Evolutionary conservation across 108 stramenopile genomes (phyloP).

Genomic region (Phaeodactylum tricornutum): DNA sequence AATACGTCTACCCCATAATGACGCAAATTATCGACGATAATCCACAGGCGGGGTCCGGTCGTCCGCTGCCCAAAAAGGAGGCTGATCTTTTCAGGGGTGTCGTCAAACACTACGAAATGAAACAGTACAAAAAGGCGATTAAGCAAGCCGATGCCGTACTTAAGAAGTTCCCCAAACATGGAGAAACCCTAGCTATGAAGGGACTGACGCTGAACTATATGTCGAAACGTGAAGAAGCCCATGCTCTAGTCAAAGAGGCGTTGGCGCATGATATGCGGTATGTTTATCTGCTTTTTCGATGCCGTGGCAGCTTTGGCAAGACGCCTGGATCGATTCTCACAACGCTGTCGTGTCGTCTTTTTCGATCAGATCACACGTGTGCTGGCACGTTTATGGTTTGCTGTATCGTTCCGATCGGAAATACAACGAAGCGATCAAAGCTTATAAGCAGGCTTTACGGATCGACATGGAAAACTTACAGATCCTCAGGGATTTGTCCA

Average conservation of each 20-base stretch:
- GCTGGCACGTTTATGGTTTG: slow-evolving; percentile 99
- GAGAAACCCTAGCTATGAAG: slow-evolving; percentile 97
- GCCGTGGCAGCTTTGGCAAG: background rate
- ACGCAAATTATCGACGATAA: slow-evolving; percentile 19
- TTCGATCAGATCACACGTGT: slow-evolving; percentile 80
- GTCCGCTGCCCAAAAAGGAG: slow-evolving; percentile 91
- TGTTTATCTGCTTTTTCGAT: slow-evolving; percentile 10
- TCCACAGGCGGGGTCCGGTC: slow-evolving; percentile 59
- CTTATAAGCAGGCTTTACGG: slow-evolving; percentile 94
- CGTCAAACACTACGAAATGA: slow-evolving; percentile 89
- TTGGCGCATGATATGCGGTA: slow-evolving; percentile 88
- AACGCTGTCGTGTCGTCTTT: background rate
- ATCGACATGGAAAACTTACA: slow-evolving; percentile 88
- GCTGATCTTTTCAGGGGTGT: slow-evolving; percentile 84
- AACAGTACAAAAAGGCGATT: slow-evolving; percentile 97
- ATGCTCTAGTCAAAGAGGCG: slow-evolving; percentile 86
- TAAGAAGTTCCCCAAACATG: slow-evolving; percentile 93
- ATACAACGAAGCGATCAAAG: slow-evolving; percentile 96
- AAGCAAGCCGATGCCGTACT: slow-evolving; percentile 88
- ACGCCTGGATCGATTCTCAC: background rate
- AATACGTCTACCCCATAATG: no score
- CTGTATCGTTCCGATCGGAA: slow-evolving; percentile 91
- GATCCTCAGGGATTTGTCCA: slow-evolving; percentile 89
- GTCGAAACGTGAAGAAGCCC: slow-evolving; percentile 77
- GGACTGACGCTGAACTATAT: slow-evolving; percentile 83